phyloP scores from a whole-genome alignment of 495 filamentous ascomycete genomes.

The Daldinia decipiens region DNA sequence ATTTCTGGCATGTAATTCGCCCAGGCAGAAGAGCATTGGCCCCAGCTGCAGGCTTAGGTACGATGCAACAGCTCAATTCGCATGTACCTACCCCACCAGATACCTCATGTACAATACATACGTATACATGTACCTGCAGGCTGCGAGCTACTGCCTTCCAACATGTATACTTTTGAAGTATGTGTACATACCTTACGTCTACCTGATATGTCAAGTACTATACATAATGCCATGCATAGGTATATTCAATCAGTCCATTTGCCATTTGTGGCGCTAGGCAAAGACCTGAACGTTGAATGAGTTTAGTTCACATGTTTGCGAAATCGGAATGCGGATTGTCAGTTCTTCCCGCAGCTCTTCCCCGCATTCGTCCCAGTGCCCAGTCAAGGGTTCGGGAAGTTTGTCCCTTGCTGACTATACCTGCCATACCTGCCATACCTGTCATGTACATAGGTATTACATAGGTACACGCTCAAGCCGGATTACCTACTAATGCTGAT shows the following conservation, averaged over 20 bases:
- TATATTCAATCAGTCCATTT: neutral
- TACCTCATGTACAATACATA: neutral
- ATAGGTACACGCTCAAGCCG: neutral
- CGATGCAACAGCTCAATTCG: neutral
- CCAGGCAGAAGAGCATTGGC: neutral
- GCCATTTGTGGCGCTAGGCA: neutral
- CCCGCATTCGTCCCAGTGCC: slow-evolving; percentile 32
- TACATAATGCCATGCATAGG: neutral
- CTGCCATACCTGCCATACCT: neutral
- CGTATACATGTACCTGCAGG: neutral
- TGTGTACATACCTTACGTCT: neutral
- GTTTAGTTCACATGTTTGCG: slow-evolving; percentile 33
- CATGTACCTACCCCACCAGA: no score
- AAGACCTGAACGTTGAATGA: neutral
- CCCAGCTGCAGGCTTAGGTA: neutral
- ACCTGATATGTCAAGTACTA: neutral
- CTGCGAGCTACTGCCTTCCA: neutral
- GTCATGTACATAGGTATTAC: no score
- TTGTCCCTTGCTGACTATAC: neutral
- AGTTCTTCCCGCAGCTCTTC: slow-evolving; percentile 32
- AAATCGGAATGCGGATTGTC: slow-evolving; percentile 35
- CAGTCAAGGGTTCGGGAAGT: slow-evolving; percentile 14
- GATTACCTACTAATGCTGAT: neutral
- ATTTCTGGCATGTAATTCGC: neutral
- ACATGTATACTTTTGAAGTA: neutral